These are phyloP conservation scores for Aspergillus vadensis DNA, from an alignment of 2,329 filamentous ascomycete species.

Conservation along the genomic window DNA sequence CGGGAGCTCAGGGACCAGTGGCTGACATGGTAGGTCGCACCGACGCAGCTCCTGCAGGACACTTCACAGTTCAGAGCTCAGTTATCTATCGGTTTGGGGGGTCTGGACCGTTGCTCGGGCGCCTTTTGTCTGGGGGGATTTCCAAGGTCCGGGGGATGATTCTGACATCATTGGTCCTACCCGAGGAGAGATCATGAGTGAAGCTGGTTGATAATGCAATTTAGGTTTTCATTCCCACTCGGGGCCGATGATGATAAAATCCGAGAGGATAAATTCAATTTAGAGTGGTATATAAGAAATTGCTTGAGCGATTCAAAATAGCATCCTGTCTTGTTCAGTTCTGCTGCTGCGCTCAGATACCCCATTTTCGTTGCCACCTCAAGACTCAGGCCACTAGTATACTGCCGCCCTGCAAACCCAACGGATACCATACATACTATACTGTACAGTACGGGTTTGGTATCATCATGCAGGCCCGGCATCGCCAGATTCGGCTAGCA, in stretches of 20 bases:
- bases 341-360: background rate
- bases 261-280: no score
- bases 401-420: background rate
- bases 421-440: background rate
- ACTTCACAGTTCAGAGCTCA: conserved; percentile 14
- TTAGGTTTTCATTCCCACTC: background rate
- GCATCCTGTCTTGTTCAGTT: no score
- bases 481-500: conserved; percentile 5
- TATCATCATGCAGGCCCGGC: background rate
- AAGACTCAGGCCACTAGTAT: background rate
- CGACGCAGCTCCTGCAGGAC: conserved; percentile 9
- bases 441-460: background rate
- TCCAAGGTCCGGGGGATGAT: conserved; percentile 14
- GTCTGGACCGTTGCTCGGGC: conserved; percentile 20
- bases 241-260: no score
- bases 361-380: background rate
- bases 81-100: conserved; percentile 10
- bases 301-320: no score
- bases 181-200: background rate
- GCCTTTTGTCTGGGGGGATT: conserved; percentile 14
- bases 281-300: no score
- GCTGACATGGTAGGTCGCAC: background rate
- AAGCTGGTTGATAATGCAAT: background rate
- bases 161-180: conserved; percentile 7
- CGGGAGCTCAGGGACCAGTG: conserved; percentile 4